Percentiles rank a stretch among this genome's conserved stretches.
Conservation (phyloP, 2,329 filamentous ascomycete species). For the Colletotrichum noveboracense region DNA sequence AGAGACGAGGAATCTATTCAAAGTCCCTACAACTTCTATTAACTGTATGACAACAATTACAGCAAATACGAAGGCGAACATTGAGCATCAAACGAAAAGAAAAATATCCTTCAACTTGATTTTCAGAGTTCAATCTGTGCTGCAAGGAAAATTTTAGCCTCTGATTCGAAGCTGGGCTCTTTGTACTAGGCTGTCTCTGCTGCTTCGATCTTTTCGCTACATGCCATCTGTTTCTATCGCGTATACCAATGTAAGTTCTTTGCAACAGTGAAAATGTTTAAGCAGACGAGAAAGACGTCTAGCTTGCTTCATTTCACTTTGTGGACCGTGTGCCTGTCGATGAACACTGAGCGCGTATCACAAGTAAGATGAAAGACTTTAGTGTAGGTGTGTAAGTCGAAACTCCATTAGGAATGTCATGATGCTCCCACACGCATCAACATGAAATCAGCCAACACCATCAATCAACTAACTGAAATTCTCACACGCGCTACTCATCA, state of each 20-base stretch:
- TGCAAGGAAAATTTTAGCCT: too few species aligned
- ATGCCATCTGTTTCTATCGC: too few species aligned
- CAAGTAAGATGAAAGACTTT: fast-evolving
- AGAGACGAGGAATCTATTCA: too few species aligned
- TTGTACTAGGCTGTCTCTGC: not conserved
- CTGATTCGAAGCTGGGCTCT: not conserved
- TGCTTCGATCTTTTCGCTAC: not conserved
- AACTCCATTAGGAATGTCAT: not conserved
- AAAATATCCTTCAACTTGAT: too few species aligned
- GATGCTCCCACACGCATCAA: not conserved
- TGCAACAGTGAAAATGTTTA: fast-evolving
- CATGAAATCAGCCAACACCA: not conserved
- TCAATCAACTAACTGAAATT: not conserved
- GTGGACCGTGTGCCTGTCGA: not conserved
- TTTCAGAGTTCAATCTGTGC: too few species aligned
- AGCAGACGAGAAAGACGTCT: fast-evolving
- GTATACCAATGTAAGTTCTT: not conserved
- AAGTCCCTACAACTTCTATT: too few species aligned
- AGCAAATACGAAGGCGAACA: too few species aligned
- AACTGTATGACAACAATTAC: too few species aligned
- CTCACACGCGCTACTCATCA: not conserved
- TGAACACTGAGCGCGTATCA: not conserved
- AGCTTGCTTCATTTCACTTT: fast-evolving
- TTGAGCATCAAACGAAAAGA: too few species aligned
- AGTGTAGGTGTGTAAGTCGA: not conserved